phyloP scores from a whole-genome alignment of 2,329 filamentous ascomycete genomes.

The Trichoderma oligosporum region DNA sequence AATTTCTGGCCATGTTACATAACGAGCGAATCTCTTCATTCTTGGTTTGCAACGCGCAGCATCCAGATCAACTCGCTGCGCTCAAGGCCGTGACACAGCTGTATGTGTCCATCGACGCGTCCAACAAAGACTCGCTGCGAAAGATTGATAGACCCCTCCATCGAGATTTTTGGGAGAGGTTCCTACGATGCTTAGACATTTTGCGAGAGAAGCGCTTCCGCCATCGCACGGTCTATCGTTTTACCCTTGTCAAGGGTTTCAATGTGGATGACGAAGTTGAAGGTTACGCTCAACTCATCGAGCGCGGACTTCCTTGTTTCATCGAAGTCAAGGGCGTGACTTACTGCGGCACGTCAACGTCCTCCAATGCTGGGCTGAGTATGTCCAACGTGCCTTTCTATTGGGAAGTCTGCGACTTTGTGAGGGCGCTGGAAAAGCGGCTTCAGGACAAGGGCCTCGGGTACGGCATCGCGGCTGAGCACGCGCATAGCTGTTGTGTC shows the following conservation, averaged over 20 bases:
- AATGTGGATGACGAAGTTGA: slow-evolving; percentile 91
- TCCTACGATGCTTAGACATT: slow-evolving; percentile 86
- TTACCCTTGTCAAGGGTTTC: slow-evolving; percentile 96
- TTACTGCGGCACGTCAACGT: slow-evolving; percentile 88
- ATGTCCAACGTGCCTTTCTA: slow-evolving; percentile 99
- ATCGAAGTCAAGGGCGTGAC: slow-evolving; percentile 96
- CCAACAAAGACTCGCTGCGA: slow-evolving; percentile 79
- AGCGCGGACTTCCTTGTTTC: slow-evolving; percentile 82
- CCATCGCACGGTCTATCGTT: slow-evolving; percentile 88
- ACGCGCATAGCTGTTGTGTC: slow-evolving; percentile 91
- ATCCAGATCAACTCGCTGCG: slow-evolving; percentile 81
- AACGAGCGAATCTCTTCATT: slow-evolving; percentile 85
- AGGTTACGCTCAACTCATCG: slow-evolving; percentile 86
- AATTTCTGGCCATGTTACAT: slow-evolving; percentile 81
- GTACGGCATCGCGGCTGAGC: slow-evolving; percentile 92
- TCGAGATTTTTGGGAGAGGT: slow-evolving; percentile 96
- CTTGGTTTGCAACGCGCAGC: slow-evolving; percentile 94
- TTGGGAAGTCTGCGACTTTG: slow-evolving; percentile 81
- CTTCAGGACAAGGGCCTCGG: slow-evolving; percentile 66
- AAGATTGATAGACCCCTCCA: slow-evolving; percentile 90
- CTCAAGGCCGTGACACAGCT: slow-evolving; percentile 87
- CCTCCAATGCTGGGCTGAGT: slow-evolving; percentile 78
- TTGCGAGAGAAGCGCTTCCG: slow-evolving; percentile 75
- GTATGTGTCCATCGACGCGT: slow-evolving; percentile 94
- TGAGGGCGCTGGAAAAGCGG: slow-evolving; percentile 66